phyloP scores from a whole-genome alignment of 1,284 basidiomycete species.

The Ceratobasidium sp. region DNA sequence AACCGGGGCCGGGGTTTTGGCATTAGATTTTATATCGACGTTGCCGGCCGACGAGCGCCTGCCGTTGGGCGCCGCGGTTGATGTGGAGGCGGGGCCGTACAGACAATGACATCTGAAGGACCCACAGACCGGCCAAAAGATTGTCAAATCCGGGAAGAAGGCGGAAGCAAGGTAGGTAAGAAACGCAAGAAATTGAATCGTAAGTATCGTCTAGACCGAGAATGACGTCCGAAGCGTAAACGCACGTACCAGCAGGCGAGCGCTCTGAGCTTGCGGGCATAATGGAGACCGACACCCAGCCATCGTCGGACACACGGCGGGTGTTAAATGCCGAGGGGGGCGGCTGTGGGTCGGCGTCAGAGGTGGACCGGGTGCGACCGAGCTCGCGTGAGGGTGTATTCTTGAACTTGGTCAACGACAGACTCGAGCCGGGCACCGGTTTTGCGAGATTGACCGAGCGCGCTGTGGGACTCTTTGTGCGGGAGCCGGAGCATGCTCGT shows the following conservation, averaged over 20 bases:
- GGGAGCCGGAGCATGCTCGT: slow-evolving; percentile 38
- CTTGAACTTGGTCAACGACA: slow-evolving; percentile 29
- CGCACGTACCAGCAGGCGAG: background rate
- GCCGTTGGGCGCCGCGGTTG: slow-evolving; percentile 1
- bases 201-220: background rate
- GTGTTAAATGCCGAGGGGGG: slow-evolving; percentile 4
- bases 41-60: slow-evolving; percentile 24
- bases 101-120: slow-evolving; percentile 9
- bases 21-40: background rate
- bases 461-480: slow-evolving; percentile 42
- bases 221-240: background rate
- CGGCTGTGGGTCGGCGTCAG: background rate
- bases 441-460: slow-evolving; percentile 17
- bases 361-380: background rate
- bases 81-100: background rate
- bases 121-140: slow-evolving; percentile 15
- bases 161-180: background rate
- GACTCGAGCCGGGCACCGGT: background rate
- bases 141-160: slow-evolving; percentile 24
- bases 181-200: slow-evolving; percentile 2
- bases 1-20: background rate
- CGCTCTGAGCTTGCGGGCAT: slow-evolving; percentile 29
- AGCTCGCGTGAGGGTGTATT: slow-evolving; percentile 20
- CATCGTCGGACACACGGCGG: slow-evolving; percentile 18
- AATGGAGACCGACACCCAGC: slow-evolving; percentile 36